Evolutionary conservation across 306 rosid species (phyloP).

Genomic region (Malus domestica): DNA sequence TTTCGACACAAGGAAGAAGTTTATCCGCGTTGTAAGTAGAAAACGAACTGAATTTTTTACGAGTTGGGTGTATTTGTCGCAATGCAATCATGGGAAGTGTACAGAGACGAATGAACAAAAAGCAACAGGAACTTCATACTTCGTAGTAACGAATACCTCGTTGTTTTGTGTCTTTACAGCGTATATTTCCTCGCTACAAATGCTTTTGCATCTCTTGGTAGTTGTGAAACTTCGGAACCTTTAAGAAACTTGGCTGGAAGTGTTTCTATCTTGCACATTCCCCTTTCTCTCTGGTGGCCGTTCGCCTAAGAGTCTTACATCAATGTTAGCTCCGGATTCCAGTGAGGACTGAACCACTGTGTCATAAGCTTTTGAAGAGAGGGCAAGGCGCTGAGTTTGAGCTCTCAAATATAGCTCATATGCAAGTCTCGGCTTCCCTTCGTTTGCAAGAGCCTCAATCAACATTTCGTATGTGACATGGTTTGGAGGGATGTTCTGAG

Average conservation of each 20-base stretch:
- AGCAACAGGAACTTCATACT: too few species aligned
- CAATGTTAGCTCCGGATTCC: conserved; percentile 42
- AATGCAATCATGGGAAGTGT: too few species aligned
- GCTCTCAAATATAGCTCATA: conserved; percentile 71
- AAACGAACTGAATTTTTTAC: too few species aligned
- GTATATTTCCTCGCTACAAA: too few species aligned
- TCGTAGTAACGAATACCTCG: too few species aligned
- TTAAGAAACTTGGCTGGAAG: conserved; percentile 30
- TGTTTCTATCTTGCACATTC: conserved; percentile 27
- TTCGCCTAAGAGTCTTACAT: conserved; percentile 48
- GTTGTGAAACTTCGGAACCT: conserved; percentile 8
- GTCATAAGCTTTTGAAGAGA: conserved; percentile 71
- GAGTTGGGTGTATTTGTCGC: too few species aligned
- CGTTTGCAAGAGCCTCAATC: conserved; percentile 82
- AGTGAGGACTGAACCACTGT: conserved; percentile 47
- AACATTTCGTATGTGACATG: conserved; percentile 73
- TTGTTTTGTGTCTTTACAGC: too few species aligned
- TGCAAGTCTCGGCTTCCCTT: conserved; percentile 81
- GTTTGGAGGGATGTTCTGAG: conserved; percentile 56
- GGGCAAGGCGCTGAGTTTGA: conserved; percentile 49
- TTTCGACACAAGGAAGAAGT: too few species aligned
- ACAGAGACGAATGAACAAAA: too few species aligned
- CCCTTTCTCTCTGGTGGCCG: conserved; percentile 52
- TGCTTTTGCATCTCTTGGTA: too few species aligned
- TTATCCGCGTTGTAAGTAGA: too few species aligned